A percentile compares a stretch with the other conserved stretches of the same genome.
phyloP scores from a whole-genome alignment of 176 grass and related monocot species.

The Oryza meridionalis region DNA sequence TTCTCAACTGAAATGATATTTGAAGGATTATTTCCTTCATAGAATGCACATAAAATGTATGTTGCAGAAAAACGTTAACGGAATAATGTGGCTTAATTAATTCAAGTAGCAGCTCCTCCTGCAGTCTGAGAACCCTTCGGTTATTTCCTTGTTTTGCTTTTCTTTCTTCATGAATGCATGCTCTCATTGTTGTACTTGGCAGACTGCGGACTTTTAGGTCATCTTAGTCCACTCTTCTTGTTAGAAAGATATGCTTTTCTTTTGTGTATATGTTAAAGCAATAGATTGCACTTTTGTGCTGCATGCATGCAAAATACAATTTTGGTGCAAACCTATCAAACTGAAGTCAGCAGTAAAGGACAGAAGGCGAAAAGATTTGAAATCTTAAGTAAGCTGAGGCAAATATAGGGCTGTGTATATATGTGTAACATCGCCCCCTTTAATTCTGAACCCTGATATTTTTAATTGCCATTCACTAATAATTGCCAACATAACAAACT shows the following conservation, averaged over 20 bases:
- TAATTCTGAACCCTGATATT: not conserved
- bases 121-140: not conserved
- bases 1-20: not conserved
- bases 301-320: constrained; percentile 10
- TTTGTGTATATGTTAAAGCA: not conserved
- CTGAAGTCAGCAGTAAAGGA: constrained; percentile 1
- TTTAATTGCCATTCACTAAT: not conserved
- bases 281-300: not conserved
- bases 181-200: not conserved
- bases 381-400: not conserved
- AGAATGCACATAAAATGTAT: not conserved
- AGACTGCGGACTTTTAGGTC: not conserved
- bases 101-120: not conserved
- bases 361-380: constrained; percentile 17
- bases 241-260: not conserved
- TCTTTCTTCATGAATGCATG: not conserved
- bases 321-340: constrained; percentile 9
- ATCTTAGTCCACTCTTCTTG: not conserved
- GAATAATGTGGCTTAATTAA: not conserved
- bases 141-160: not conserved
- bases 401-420: constrained; percentile 7
- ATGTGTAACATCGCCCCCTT: not conserved
- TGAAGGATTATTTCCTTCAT: not conserved
- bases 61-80: not conserved
- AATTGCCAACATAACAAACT: constrained; percentile 22